Conservation (phyloP, 148 eudicot genomes). For the Amaranthus palmeri region DNA sequence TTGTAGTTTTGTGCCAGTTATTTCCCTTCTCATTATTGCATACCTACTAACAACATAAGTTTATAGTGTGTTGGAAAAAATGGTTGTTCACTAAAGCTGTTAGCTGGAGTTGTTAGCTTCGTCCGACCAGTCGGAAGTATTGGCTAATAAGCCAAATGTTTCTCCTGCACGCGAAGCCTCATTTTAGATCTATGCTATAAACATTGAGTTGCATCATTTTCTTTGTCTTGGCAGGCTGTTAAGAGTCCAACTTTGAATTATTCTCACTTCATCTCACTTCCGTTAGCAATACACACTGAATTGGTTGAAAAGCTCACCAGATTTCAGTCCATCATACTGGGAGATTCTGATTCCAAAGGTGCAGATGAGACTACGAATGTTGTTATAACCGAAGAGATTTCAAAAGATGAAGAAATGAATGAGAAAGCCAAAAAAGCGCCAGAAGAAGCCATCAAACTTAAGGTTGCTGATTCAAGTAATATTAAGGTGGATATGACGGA, state of each 20-base stretch:
- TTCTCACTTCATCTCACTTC: constrained; percentile 91
- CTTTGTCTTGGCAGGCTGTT: constrained; percentile 49
- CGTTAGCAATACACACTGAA: constrained; percentile 77
- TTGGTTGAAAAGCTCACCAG: constrained; percentile 67
- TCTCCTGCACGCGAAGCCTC: neutral
- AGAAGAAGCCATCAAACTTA: constrained; percentile 35
- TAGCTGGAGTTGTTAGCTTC: no score
- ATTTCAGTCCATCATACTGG: constrained; percentile 67
- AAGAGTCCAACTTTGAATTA: constrained; percentile 57
- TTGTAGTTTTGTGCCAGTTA: neutral
- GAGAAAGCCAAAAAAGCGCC: constrained; percentile 21
- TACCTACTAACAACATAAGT: no score
- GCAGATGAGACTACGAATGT: constrained; percentile 28
- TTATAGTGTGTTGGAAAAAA: no score
- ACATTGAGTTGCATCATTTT: constrained; percentile 17
- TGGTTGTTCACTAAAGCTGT: no score
- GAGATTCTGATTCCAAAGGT: constrained; percentile 26
- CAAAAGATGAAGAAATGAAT: constrained; percentile 37
- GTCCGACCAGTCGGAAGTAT: no score
- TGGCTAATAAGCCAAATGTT: neutral
- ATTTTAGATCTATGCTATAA: neutral
- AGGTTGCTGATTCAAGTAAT: constrained; percentile 33
- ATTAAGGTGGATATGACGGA: constrained; percentile 36
- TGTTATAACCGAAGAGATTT: constrained; percentile 32
- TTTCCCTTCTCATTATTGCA: neutral